Conservation (phyloP, 2,329 filamentous ascomycete species). For the Aspergillus sp. region DNA sequence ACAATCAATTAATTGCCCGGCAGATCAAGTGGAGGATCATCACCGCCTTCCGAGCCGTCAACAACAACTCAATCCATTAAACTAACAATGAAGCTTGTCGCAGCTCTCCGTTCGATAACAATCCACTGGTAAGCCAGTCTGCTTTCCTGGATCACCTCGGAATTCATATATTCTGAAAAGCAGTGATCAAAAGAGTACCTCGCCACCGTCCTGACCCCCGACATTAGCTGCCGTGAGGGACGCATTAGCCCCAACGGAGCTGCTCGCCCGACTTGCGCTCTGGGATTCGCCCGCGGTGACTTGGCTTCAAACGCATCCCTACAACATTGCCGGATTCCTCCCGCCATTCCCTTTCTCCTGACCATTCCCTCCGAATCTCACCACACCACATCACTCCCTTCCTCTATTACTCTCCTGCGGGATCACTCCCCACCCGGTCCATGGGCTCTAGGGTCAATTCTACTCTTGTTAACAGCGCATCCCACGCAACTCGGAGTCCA, state of each 20-base stretch:
- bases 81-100: background rate
- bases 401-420: background rate
- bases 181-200: background rate
- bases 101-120: background rate
- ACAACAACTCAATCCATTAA: background rate
- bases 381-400: background rate
- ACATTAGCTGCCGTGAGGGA: background rate
- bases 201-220: background rate
- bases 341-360: background rate
- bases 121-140: background rate
- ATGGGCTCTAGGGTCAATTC: slow-evolving; percentile 33
- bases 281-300: slow-evolving; percentile 20
- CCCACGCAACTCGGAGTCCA: slow-evolving; percentile 51
- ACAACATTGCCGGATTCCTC: background rate
- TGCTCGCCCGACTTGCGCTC: slow-evolving; percentile 13
- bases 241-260: background rate
- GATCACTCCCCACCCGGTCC: slow-evolving; percentile 18
- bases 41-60: background rate
- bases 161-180: background rate
- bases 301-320: slow-evolving; percentile 13
- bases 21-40: background rate
- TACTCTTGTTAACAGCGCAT: slow-evolving; percentile 19
- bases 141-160: background rate
- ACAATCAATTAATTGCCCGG: background rate
- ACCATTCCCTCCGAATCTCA: background rate